Base-by-base conservation (phyloP, 306 rosid genomes). In the Oxytropis ochrocephala region DNA sequence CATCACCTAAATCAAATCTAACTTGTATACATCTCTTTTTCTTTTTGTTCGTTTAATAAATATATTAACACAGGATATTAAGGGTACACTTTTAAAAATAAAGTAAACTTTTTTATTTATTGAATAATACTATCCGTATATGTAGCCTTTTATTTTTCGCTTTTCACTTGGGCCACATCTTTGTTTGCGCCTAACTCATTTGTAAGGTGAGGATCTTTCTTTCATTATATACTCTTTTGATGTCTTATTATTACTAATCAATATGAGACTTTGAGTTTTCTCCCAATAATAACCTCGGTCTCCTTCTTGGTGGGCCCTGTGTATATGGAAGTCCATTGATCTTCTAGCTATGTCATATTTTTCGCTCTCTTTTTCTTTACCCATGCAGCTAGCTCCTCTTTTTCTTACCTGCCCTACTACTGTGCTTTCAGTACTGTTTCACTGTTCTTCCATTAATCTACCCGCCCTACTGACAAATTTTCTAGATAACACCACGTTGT, bases 91-190 rank as follows among this genome's bases (percentile, higher is more conserved):
- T 36, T 36, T 5, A 36, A 36, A 10, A 42, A 10, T 9, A 75
- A 21, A 52, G 0, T 18, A 53, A 18, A 7, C 3, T 10, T 10
- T 24, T 17, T n/a, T n/a, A n/a, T 4, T 4, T 54, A 54, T 4
- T 11, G 41, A 2, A 29, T 27, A 29, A 29, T 55, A 53, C n/a
- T n/a, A n/a, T n/a, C n/a, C n/a, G n/a, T 55, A 38, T 12, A 7
- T 33, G 12, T 32, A 32, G 1, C 33, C 33, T 30, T 2, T 5
- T 32, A n/a, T 41, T 54, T 56, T 74, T 32, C 11, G 42, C 11
- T 43, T 69, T 61, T n/a, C 46, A n/a, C 17, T 61, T 69, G 72
- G 80, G 69, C 75, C 81, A 70, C 29, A 1, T 24, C n/a, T n/a
- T n/a, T n/a, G n/a, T n/a, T n/a, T n/a, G n/a, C n/a, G n/a, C n/a